Percentiles rank a stretch among this genome's conserved stretches.
These are phyloP conservation scores for Eucalyptus marginata DNA, from an alignment of 345 rosid species.

Conservation along the genomic window DNA sequence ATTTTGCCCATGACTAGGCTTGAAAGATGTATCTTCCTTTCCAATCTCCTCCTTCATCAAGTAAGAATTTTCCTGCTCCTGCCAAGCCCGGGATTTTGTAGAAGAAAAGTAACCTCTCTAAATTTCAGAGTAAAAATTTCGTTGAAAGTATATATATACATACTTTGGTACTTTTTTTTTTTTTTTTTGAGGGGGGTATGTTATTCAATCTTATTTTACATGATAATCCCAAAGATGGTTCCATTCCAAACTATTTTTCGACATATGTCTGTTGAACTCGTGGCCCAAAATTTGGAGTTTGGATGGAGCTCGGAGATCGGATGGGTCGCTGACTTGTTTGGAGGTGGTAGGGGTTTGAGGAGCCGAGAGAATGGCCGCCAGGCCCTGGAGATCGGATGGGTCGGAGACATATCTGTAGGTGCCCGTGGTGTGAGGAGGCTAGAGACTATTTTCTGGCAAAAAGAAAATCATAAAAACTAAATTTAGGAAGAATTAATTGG, in stretches of 20 bases:
- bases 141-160: no score
- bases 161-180: no score
- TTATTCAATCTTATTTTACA: neutral
- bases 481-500: neutral
- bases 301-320: neutral
- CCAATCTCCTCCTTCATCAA: neutral
- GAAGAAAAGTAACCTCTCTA: no score
- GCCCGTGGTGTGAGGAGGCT: no score
- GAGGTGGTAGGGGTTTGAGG: no score
- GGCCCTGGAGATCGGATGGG: no score
- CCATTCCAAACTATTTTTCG: neutral
- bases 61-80: no score
- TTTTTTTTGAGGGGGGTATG: neutral
- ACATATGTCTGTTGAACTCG: neutral
- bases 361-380: no score
- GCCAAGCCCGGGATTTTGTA: no score
- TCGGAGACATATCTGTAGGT: no score
- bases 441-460: neutral
- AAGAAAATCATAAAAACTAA: neutral
- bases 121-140: neutral
- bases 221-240: neutral
- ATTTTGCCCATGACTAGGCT: neutral
- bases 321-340: neutral
- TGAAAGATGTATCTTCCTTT: neutral
- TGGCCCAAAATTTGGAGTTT: neutral